These are phyloP conservation scores for Tetrahymena borealis DNA, from an alignment of 73 alveolate species.

Conservation along the genomic window DNA sequence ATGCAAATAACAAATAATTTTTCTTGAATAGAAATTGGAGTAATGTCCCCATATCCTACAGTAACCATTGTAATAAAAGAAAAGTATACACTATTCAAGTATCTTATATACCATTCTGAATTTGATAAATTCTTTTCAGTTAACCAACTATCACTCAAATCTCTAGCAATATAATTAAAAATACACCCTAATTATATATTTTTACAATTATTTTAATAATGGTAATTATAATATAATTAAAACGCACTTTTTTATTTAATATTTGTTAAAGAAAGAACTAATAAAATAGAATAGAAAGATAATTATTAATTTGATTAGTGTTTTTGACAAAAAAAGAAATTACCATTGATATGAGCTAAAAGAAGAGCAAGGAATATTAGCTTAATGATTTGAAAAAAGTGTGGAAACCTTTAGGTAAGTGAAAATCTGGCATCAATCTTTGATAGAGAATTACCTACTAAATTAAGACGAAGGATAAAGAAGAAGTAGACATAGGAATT, in stretches of 20 bases:
- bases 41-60: conserved; percentile 42
- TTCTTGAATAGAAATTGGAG: conserved; percentile 21
- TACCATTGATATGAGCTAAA: background rate
- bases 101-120: conserved; percentile 27
- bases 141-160: conserved; percentile 3
- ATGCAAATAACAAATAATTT: conserved; percentile 19
- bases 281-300: too few species aligned
- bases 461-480: background rate
- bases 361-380: background rate
- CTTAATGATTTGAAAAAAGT: background rate
- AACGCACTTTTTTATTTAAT: background rate
- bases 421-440: background rate
- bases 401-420: background rate
- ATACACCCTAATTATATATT: background rate
- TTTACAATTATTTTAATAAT: too few species aligned
- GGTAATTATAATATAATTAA: background rate
- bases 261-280: too few species aligned
- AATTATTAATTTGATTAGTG: too few species aligned
- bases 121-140: background rate
- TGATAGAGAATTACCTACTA: background rate
- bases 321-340: too few species aligned
- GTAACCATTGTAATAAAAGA: conserved; percentile 30
- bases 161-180: background rate
- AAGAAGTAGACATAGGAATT: background rate
- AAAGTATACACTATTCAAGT: conserved; percentile 19